phyloP scores from a whole-genome alignment of 331 rosid genomes.

The Quercus tomentella region DNA sequence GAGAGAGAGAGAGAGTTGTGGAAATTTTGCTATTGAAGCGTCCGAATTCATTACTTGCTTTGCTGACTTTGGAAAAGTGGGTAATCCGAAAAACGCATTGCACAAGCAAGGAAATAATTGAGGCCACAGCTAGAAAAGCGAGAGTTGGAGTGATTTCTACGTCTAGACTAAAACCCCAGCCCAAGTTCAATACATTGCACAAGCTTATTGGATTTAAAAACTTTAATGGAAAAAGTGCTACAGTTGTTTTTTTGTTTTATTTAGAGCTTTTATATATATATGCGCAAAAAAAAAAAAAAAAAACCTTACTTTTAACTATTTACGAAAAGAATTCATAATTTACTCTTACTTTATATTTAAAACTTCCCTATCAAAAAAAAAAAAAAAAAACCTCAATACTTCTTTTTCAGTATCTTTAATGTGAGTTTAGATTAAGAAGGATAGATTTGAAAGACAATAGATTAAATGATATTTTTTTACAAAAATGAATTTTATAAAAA shows the following conservation, averaged over 20 bases:
- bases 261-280: too few species aligned
- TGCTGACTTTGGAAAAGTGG: background rate
- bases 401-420: too few species aligned
- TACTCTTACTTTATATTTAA: too few species aligned
- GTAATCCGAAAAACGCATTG: background rate
- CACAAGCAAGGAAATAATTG: background rate
- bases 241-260: background rate
- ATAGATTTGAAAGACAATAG: too few species aligned
- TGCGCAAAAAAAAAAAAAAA: too few species aligned
- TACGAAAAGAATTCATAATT: too few species aligned
- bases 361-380: too few species aligned
- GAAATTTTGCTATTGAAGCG: background rate
- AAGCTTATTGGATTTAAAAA: background rate
- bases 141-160: slow-evolving; percentile 19
- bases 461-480: too few species aligned
- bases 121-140: background rate
- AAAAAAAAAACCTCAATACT: too few species aligned
- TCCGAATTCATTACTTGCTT: background rate
- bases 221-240: background rate
- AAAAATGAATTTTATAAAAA: too few species aligned
- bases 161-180: background rate
- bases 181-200: background rate
- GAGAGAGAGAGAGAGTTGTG: background rate
- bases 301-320: too few species aligned
- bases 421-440: too few species aligned